Evolutionary conservation across 768 basidiomycete species (phyloP), one percentile per base, ranked within the genome.

Genomic region (Tulasnella sp.): DNA sequence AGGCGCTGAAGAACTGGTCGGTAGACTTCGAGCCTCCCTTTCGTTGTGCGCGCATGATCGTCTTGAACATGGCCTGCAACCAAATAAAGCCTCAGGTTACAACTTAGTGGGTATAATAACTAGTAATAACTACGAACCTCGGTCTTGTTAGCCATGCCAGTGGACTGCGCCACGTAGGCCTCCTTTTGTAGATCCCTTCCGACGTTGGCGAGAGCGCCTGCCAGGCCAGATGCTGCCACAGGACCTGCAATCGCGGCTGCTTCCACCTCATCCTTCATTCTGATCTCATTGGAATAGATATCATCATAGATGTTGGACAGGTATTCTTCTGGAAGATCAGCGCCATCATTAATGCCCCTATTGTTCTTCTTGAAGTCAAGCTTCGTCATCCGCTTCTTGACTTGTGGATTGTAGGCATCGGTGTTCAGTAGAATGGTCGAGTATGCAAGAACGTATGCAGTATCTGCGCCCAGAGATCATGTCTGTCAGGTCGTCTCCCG

Each of bases 201-300:
- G 26, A 98, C 92, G 54, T 83, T 86, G 2, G 88, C 88, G 15
- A 99, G 72, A 7, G 86, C 87, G 64, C 80, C 83, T 0, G 89
- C 86, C 34, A 96, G 71, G 11, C 93, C 92, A 21, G 88, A 81
- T 2, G 66, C 59, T 4, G 73, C 67, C 3, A 77, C 62, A 3
- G 75, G 67, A 8, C 74, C 70, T 23, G 80, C 66, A 5, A 74
- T 74, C 3, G 65, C 62, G 2, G 65, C 58, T 27, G 79, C 75
- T 65, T 94, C 93, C 24, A 92, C 74, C 74, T 99, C 95, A 67
- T 98, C 96, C 73, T 97, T 97, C 96, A 99, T 98, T 67, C 89
- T 80, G 65, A 99, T 98, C 71, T 99, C 96, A 66, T 96, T 93
- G 44, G 70, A 76, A 59, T 82, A 80, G 65, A 99, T 98, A 44